Base-by-base conservation (phyloP, 164 flowering plant genomes). In the Umbellularia californica region DNA sequence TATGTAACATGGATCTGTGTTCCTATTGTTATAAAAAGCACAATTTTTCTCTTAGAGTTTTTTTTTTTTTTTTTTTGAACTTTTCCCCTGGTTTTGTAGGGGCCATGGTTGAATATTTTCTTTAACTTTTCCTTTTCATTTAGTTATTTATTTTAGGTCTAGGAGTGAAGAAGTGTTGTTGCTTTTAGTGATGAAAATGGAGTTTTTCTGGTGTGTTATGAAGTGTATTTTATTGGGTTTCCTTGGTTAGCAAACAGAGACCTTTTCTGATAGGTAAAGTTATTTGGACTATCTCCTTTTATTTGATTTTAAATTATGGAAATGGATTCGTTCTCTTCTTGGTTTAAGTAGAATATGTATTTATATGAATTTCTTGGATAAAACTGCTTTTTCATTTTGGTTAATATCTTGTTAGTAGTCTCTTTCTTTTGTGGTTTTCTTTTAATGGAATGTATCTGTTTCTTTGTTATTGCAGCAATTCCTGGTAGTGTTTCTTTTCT, bases 381-480 rank as follows among this genome's bases (percentile, higher is more conserved):
- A 41, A 41, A 35, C 23, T 12, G 6, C 20, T 77, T 66, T 20
- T 50, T 58, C 23, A 0, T 15, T 62, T 73, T 9, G 10, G 60
- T 71, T 71, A 68, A 62, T 50, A 47, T 27, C 25, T 66, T 50
- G 9, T 51, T 66, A 58, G 35, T 19, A n/a, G 22, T 62, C 33
- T 72, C 2, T 41, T 41, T 41, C 47, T 41, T 41, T 41, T 41
- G 47, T 41, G 47, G 47, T 41, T 41, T 41, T 41, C 47, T 41
- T 41, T 41, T 41, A 41, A 41, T 41, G 47, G 47, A 41, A 41
- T 9, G 60, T 4, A 55, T 55, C n/a, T 55, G 60, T 55, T 14
- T 30, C 35, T 55, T 3, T 55, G 60, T 55, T 23, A 35, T 74
- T 75, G 83, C 82, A 84, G 85, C 77, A 58, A 72, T 58, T 27